Conservation (phyloP, 768 basidiomycete genomes). For the Boletus eberwhitei region DNA sequence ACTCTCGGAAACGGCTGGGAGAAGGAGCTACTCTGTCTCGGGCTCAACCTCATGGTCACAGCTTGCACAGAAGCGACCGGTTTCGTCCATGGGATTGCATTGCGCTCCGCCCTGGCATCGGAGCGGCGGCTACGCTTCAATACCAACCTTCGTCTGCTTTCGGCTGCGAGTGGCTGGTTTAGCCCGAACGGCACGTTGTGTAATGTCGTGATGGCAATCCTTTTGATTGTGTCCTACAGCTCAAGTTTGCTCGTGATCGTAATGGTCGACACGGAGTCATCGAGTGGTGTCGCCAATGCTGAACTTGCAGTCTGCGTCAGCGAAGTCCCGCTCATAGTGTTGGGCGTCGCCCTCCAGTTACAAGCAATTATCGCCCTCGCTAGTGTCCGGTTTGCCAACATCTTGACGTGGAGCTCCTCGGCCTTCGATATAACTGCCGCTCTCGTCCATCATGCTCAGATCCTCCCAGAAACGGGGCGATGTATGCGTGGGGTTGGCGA, state of each 20-base stretch:
- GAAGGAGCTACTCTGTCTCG: constrained; percentile 23
- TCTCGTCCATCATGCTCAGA: constrained; percentile 25
- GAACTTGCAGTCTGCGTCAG: constrained; percentile 17
- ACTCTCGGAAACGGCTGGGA: constrained; percentile 11
- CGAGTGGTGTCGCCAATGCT: constrained; percentile 4
- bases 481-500: constrained; percentile 28
- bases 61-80: constrained; percentile 31
- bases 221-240: constrained; percentile 30
- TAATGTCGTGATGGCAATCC: constrained; percentile 24
- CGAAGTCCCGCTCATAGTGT: constrained; percentile 26
- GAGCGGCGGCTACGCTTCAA: constrained; percentile 25
- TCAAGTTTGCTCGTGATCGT: constrained; percentile 25
- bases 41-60: constrained; percentile 26
- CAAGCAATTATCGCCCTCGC: constrained; percentile 26
- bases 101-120: constrained; percentile 28
- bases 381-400: constrained; percentile 19
- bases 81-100: constrained; percentile 24
- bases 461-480: constrained; percentile 15
- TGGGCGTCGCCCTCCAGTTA: constrained; percentile 23
- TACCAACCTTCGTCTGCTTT: constrained; percentile 29
- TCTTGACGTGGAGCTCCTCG: constrained; percentile 34
- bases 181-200: constrained; percentile 24
- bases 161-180: constrained; percentile 16
- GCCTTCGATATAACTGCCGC: constrained; percentile 31
- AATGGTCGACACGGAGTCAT: constrained; percentile 14